Percentiles rank a stretch among this genome's conserved stretches.
Evolutionary conservation across 441 rosid species (phyloP).

Genomic region (Adansonia grandidieri): DNA sequence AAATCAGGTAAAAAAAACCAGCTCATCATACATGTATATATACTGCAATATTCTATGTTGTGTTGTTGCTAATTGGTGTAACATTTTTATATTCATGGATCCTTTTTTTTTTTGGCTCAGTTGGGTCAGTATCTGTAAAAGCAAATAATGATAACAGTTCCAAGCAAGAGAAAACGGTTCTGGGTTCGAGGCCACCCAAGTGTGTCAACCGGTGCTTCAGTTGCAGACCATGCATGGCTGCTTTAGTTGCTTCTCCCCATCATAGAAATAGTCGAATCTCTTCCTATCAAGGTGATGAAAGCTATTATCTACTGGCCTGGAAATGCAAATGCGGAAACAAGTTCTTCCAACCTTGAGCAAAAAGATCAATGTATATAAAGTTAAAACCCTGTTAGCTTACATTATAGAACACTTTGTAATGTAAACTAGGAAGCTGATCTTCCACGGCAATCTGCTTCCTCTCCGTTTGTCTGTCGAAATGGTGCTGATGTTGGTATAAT

Average conservation of each 20-base stretch:
- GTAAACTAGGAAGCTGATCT: neutral
- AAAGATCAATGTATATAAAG: neutral
- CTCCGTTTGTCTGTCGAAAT: neutral
- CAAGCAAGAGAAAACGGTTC: slow-evolving; percentile 33
- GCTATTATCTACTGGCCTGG: slow-evolving; percentile 47
- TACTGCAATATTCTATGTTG: neutral
- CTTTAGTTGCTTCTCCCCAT: slow-evolving; percentile 37
- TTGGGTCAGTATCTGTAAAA: slow-evolving; percentile 21
- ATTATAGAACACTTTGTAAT: neutral
- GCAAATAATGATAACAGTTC: neutral
- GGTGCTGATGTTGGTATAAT: neutral
- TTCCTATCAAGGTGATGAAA: slow-evolving; percentile 32
- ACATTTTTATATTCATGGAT: neutral
- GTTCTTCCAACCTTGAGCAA: slow-evolving; percentile 39
- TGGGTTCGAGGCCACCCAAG: slow-evolving; percentile 50
- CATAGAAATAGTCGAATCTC: neutral
- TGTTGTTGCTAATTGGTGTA: neutral
- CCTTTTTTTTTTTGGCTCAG: slow-evolving; percentile 21
- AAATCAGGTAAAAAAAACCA: slow-evolving; percentile 35
- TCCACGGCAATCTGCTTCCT: neutral
- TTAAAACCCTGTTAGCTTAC: neutral
- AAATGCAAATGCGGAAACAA: slow-evolving; percentile 49
- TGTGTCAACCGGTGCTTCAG: slow-evolving; percentile 48
- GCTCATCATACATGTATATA: neutral
- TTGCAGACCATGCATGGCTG: slow-evolving; percentile 51